phyloP scores from a whole-genome alignment of 805 yeast genomes.

The Saturnispora bothae region DNA sequence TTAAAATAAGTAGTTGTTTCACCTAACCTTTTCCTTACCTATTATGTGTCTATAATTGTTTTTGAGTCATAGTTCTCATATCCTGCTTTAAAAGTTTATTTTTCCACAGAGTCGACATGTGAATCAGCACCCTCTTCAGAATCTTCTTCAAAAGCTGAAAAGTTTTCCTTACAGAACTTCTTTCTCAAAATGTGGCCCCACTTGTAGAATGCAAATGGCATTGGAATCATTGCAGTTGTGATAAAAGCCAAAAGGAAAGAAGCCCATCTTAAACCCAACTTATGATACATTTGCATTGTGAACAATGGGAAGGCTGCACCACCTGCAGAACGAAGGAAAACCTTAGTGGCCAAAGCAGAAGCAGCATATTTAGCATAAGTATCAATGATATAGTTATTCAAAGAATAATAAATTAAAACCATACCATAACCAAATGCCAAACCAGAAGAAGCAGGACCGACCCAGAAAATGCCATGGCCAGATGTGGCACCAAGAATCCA shows the following conservation, averaged over 20 bases:
- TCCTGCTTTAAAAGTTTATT: no score
- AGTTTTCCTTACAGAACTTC: conserved; percentile 58
- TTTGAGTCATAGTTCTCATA: no score
- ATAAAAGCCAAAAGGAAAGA: conserved; percentile 69
- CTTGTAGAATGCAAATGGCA: conserved; percentile 62
- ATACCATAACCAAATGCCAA: conserved; percentile 51
- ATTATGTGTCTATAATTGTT: no score
- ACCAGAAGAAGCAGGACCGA: conserved; percentile 52
- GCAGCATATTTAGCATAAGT: conserved; percentile 79
- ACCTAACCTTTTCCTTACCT: no score
- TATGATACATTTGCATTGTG: conserved; percentile 71
- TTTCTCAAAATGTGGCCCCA: conserved; percentile 57
- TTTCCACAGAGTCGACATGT: not conserved
- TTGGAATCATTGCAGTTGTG: conserved; percentile 61
- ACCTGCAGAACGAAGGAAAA: conserved; percentile 69
- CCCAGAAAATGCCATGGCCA: conserved; percentile 54
- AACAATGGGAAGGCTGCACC: conserved; percentile 83
- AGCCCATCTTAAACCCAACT: conserved; percentile 71
- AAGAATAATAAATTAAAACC: conserved; percentile 48
- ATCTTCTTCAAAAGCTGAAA: conserved; percentile 25
- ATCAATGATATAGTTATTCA: conserved; percentile 79
- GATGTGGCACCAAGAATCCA: conserved; percentile 79
- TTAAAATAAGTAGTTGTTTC: no score
- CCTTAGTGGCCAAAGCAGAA: conserved; percentile 72
- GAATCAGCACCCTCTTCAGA: conserved; percentile 11